phyloP scores from a whole-genome alignment of 768 basidiomycete genomes.

The Clavulina sp. region DNA sequence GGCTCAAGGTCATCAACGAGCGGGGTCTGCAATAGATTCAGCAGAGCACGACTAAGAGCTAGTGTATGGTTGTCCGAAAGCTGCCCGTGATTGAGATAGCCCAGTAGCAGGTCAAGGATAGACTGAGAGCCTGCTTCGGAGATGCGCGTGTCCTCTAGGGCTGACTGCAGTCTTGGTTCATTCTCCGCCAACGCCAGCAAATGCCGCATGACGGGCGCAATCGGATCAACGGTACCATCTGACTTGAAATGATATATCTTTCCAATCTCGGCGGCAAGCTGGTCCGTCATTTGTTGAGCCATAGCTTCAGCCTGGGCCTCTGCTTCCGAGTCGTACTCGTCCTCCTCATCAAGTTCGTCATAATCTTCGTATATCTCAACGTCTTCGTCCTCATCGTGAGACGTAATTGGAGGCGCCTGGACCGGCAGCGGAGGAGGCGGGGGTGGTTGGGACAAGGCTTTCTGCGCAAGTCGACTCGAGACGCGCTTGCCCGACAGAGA shows the following conservation, averaged over 20 bases:
- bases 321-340: neutral
- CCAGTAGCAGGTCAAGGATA: too few species aligned
- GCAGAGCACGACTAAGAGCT: too few species aligned
- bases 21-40: too few species aligned
- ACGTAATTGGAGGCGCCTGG: too few species aligned
- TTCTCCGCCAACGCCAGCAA: neutral
- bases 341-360: neutral
- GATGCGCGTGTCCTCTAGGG: neutral
- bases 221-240: neutral
- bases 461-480: too few species aligned
- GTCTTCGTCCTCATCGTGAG: neutral
- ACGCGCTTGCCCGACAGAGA: too few species aligned
- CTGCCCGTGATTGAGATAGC: too few species aligned
- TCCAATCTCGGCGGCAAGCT: neutral
- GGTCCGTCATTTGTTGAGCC: neutral
- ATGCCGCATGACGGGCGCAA: neutral
- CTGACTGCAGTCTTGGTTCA: neutral
- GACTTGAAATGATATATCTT: neutral
- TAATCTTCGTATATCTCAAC: neutral
- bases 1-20: neutral
- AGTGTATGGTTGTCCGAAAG: too few species aligned
- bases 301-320: neutral
- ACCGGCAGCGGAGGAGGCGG: too few species aligned
- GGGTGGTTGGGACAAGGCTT: too few species aligned
- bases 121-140: too few species aligned